phyloP scores from a whole-genome alignment of 805 yeast species.

The Yamadazyma laniorum region DNA sequence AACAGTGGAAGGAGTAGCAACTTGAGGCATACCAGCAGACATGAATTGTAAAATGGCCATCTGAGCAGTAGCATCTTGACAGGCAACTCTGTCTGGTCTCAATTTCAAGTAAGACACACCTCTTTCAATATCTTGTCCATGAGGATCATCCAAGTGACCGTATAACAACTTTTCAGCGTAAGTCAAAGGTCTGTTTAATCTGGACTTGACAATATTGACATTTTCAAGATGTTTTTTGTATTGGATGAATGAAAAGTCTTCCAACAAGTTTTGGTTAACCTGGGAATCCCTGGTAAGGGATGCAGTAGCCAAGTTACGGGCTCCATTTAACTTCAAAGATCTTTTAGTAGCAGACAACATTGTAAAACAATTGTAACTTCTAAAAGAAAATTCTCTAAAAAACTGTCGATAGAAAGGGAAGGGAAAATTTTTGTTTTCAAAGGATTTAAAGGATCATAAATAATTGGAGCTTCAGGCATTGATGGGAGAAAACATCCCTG shows the following conservation, averaged over 20 bases:
- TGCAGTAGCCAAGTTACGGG: conserved; percentile 54
- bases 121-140: conserved; percentile 77
- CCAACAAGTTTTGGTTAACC: conserved; percentile 78
- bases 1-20: conserved; percentile 92
- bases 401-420: background rate
- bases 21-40: conserved; percentile 90
- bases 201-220: conserved; percentile 76
- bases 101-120: conserved; percentile 90
- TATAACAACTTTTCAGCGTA: conserved; percentile 93
- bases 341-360: conserved; percentile 45
- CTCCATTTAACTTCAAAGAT: conserved; percentile 25
- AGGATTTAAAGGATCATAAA: conserved; percentile 9
- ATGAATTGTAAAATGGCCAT: conserved; percentile 96
- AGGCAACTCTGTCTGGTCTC: conserved; percentile 97
- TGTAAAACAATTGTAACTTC: conserved; percentile 1
- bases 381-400: background rate
- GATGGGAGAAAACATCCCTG: background rate
- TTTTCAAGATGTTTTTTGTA: conserved; percentile 90
- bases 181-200: conserved; percentile 86
- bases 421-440: conserved; percentile 3
- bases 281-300: conserved; percentile 62
- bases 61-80: conserved; percentile 99
- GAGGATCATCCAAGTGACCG: conserved; percentile 93
- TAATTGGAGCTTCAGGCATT: conserved; percentile 2
- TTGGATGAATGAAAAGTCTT: conserved; percentile 80